Percentiles rank a stretch among this genome's conserved stretches.
These are phyloP conservation scores for Solanum hybrid DNA, from an alignment of 305 asterid genomes.

Conservation along the genomic window DNA sequence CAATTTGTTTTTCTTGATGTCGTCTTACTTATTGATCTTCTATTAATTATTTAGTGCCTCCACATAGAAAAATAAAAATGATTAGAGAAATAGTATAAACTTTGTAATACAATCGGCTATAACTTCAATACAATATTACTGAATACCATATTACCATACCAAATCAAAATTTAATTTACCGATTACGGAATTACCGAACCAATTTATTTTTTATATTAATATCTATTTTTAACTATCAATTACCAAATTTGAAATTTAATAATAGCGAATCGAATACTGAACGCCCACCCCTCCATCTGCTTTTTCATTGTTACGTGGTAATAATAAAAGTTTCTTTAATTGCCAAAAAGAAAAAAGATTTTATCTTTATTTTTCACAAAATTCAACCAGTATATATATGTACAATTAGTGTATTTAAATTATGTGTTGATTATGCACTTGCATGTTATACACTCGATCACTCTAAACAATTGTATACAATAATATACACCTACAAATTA, in stretches of 20 bases:
- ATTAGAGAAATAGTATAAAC: neutral
- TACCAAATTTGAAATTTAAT: too few relatives aligned
- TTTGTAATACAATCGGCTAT: neutral
- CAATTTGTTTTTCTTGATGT: neutral
- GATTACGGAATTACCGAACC: too few relatives aligned
- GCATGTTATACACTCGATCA: too few relatives aligned
- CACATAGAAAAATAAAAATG: too few relatives aligned
- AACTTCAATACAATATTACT: neutral
- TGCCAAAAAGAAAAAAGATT: neutral
- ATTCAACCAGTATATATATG: too few relatives aligned
- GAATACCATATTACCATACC: neutral
- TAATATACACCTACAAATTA: too few relatives aligned
- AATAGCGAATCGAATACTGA: neutral
- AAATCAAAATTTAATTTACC: neutral
- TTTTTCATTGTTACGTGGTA: neutral
- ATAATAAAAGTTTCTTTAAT: neutral
- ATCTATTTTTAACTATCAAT: neutral
- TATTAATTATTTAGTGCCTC: too few relatives aligned
- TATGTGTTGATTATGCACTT: too few relatives aligned
- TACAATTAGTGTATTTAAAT: too few relatives aligned
- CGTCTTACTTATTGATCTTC: neutral
- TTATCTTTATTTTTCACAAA: too few relatives aligned
- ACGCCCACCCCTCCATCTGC: neutral
- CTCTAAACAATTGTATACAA: too few relatives aligned
- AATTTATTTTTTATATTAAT: too few relatives aligned